phyloP scores from a whole-genome alignment of 768 basidiomycete genomes.

The Suillus ampliporus region DNA sequence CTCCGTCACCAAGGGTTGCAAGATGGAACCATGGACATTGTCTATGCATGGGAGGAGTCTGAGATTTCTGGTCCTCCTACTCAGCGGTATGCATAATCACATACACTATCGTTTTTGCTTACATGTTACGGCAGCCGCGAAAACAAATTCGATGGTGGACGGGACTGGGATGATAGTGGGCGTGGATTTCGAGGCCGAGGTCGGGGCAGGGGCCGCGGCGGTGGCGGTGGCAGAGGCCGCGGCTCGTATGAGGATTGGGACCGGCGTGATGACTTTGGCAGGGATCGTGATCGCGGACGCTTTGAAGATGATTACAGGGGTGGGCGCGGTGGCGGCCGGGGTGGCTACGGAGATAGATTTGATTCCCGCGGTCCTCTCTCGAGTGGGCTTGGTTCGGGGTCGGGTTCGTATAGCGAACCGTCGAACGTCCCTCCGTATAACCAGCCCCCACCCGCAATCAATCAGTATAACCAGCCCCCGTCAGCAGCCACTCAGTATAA shows the following conservation, averaged over 20 bases:
- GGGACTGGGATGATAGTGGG: slow-evolving; percentile 53
- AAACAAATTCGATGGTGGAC: slow-evolving; percentile 42
- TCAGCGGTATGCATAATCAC: slow-evolving; percentile 39
- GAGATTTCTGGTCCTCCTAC: slow-evolving; percentile 56
- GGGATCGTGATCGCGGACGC: slow-evolving; percentile 41
- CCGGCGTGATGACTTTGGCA: slow-evolving; percentile 45
- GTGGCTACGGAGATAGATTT: slow-evolving; percentile 51
- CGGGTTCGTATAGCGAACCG: slow-evolving; percentile 31
- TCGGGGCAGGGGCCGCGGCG: slow-evolving; percentile 50
- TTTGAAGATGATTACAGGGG: slow-evolving; percentile 44
- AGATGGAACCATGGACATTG: slow-evolving; percentile 89
- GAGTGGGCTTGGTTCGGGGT: slow-evolving; percentile 18
- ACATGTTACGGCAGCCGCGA: slow-evolving; percentile 30
- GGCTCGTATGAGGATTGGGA: slow-evolving; percentile 45
- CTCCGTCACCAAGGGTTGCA: slow-evolving; percentile 79
- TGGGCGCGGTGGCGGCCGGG: slow-evolving; percentile 44
- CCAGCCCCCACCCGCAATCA: slow-evolving; percentile 26
- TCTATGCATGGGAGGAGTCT: slow-evolving; percentile 82
- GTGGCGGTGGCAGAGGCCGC: slow-evolving; percentile 44
- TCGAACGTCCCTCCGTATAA: slow-evolving; percentile 29
- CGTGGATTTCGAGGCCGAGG: slow-evolving; percentile 47
- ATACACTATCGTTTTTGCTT: slow-evolving; percentile 11
- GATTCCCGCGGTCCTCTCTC: slow-evolving; percentile 45
- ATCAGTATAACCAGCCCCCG: slow-evolving; percentile 13
- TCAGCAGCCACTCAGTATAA: slow-evolving; percentile 29